phyloP scores from a whole-genome alignment of 306 rosid genomes.

The Rubus idaeus region DNA sequence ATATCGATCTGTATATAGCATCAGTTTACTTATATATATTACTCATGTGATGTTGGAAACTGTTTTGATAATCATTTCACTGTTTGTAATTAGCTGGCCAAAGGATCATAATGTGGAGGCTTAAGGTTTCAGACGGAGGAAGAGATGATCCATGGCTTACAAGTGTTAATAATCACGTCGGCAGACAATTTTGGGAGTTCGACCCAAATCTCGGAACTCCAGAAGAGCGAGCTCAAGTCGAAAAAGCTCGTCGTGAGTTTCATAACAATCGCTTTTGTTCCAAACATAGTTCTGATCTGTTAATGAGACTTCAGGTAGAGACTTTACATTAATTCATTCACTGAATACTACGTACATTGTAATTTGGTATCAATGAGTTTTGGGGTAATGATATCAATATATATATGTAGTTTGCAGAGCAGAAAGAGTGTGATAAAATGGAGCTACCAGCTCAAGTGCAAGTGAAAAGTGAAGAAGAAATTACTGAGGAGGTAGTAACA shows the following conservation, averaged over 20 bases:
- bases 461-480: conserved; percentile 32
- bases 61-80: no score
- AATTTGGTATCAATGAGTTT: no score
- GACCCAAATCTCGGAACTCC: conserved; percentile 41
- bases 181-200: conserved; percentile 77
- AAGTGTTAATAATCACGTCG: conserved; percentile 54
- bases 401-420: conserved; percentile 43
- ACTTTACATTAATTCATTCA: background rate
- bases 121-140: conserved; percentile 44
- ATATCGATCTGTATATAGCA: no score
- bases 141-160: conserved; percentile 29
- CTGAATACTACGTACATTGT: no score
- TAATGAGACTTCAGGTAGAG: conserved; percentile 68
- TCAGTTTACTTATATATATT: no score
- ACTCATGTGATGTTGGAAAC: no score
- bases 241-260: conserved; percentile 38
- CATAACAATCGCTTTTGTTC: conserved; percentile 42
- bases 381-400: no score
- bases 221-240: conserved; percentile 43
- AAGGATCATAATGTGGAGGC: conserved; percentile 54
- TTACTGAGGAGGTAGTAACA: conserved; percentile 32
- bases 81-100: no score
- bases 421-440: conserved; percentile 20
- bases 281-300: conserved; percentile 65
- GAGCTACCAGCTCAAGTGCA: background rate